Evolutionary conservation across 768 basidiomycete species (phyloP), one percentile per base, ranked within the genome.

Genomic region (Dioszegia aurantiaca): DNA sequence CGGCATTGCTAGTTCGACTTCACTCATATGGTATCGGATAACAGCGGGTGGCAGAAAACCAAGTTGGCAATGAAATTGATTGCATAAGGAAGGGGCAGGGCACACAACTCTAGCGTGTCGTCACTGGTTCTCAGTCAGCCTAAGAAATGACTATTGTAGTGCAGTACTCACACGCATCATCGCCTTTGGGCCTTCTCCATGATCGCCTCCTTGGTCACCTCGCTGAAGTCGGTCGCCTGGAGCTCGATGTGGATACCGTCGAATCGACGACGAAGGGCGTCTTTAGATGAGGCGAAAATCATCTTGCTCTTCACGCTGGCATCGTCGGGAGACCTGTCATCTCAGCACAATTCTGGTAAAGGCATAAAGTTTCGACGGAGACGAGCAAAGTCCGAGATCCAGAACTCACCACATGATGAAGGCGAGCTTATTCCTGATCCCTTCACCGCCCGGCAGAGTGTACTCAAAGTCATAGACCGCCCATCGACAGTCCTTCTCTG

Each of bases 391-490:
- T n/a, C n/a, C n/a, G n/a, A n/a, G n/a, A n/a, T n/a, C n/a, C n/a
- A n/a, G n/a, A n/a, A 84, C 87, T 77, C 72, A 95, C 94, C 94
- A 99, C 46, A 84, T 83, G 73, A 84, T 70, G 75, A 97, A 93
- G 64, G 81, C 77, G 57, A 97, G 80, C 81, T 95, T 98, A 81
- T 85, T 90, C 78, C 92, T 83, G 79, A 82, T 85, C 36, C 88
- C 88, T 52, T 80, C 82, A 31, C 81, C 87, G 21, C 61, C 64
- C 19, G 62, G 52, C 9, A 80, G 85, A 73, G 82, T 84, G 79
- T 82, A 97, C 66, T 89, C 86, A 62, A 93, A 86, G 77, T 98
- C 92, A 70, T 91, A 94, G 23, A 97, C 83, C n/a, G 87, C 93
- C 84, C 85, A 99, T 78, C 88, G 81, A 72, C 87, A 89, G 60